Evolutionary conservation across 2,329 filamentous ascomycete species (phyloP), one percentile per base, ranked within the genome.

Genomic region (Dactylellina drechsleri): DNA sequence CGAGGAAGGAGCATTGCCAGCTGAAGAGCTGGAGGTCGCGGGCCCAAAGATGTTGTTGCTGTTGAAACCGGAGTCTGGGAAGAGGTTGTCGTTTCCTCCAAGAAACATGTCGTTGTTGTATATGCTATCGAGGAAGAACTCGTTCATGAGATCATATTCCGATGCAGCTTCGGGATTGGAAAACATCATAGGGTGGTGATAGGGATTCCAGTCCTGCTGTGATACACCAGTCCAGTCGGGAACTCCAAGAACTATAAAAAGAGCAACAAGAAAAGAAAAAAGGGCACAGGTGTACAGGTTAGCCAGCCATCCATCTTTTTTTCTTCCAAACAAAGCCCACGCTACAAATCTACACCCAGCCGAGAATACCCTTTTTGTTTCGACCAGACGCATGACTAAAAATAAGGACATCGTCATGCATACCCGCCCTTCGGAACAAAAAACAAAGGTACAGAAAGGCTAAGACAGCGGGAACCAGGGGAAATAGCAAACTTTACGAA

Each of bases 111-210:
- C 66, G 64, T 75, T 73, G 52, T 75, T 73, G 66, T 79, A 79
- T 66, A 79, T 76, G 78, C 90, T 96, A 82, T 93, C 95, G 76
- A 99, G 87, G 81, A 98, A 98, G 70, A 74, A 74, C 82, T 99
- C 94, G 84, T 96, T 96, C 80, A 99, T 88, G 60, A 98, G 85
- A 81, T 97, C 97, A 82, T 97, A 97, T 84, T 99, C 95, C 83
- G 95, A 95, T 76, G 91, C 93, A 79, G 97, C 92, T 83, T 99
- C 95, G 77, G 93, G 92, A n/a, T 89, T 88, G 81, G 90, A 91
- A 83, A 97, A 96, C 90, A 97, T 93, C 84, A 95, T 98, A 80
- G 92, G 95, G 72, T 92, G 91, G 83, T 97, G 92, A 74, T 79
- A 79, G 54, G 78, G 78, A 70, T 79, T 79, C 75, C 75, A 77